Conservation (phyloP, 2,329 filamentous ascomycete species). For the Clarireedia sp. region DNA sequence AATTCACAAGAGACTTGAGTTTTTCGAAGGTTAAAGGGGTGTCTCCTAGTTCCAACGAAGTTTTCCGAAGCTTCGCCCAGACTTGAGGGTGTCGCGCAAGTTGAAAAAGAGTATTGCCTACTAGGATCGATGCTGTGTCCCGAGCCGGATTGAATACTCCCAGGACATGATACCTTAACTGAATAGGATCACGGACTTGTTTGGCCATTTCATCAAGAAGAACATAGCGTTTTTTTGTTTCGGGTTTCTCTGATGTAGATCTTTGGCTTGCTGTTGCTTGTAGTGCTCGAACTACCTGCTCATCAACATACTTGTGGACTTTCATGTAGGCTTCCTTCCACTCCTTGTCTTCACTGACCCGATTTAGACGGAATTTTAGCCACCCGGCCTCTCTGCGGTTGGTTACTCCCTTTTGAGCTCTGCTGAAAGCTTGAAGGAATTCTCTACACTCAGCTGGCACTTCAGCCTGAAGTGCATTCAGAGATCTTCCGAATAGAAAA, state of each 20-base stretch:
- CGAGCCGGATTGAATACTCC: neutral
- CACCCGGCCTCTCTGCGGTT: neutral
- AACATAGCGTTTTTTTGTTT: neutral
- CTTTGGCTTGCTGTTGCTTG: neutral
- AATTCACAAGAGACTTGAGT: slow-evolving; percentile 43
- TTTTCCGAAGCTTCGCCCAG: slow-evolving; percentile 5
- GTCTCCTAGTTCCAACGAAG: neutral
- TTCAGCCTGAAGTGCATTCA: neutral
- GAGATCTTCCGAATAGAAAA: slow-evolving; percentile 2
- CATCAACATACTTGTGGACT: slow-evolving; percentile 6
- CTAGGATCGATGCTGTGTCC: neutral
- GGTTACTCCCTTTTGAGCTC: neutral
- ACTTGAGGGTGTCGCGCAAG: slow-evolving; percentile 1
- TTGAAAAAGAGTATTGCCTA: neutral
- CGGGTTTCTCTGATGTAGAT: neutral
- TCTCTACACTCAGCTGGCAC: neutral
- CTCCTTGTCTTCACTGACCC: neutral
- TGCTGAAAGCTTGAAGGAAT: neutral
- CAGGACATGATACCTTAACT: neutral
- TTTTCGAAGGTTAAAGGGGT: slow-evolving; percentile 36
- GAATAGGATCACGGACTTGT: slow-evolving; percentile 1
- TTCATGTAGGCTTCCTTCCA: neutral
- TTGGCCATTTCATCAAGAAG: slow-evolving; percentile 7
- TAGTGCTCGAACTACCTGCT: slow-evolving; percentile 10
- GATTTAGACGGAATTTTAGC: neutral